Conservation (phyloP, 306 rosid species). For the Bauhinia variegata region DNA sequence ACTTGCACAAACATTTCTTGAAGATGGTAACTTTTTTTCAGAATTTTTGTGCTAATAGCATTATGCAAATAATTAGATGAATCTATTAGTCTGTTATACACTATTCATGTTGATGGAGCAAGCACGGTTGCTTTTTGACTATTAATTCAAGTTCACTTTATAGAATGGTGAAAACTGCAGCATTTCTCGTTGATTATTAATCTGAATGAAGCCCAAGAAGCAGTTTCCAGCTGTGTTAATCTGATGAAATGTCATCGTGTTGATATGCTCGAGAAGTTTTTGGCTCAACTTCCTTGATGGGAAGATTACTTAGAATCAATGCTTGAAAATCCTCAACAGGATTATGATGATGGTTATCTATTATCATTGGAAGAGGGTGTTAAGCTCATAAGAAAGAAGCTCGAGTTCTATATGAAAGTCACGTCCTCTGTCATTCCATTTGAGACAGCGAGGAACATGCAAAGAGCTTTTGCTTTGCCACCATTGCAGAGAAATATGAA, state of each 20-base stretch:
- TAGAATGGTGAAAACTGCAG: conserved; percentile 47
- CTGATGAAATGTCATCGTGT: too few relatives aligned
- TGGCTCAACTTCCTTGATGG: too few relatives aligned
- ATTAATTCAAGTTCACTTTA: not conserved
- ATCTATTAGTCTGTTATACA: not conserved
- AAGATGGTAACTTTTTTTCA: too few relatives aligned
- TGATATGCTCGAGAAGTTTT: too few relatives aligned
- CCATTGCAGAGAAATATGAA: conserved; percentile 24
- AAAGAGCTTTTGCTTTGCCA: conserved; percentile 35
- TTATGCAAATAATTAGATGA: not conserved
- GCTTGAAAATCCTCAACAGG: too few relatives aligned
- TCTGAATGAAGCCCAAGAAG: too few relatives aligned
- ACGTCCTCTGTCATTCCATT: conserved; percentile 45
- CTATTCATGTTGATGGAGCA: not conserved
- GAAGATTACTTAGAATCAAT: too few relatives aligned
- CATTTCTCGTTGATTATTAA: too few relatives aligned
- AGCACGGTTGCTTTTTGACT: not conserved
- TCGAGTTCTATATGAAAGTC: conserved; percentile 17
- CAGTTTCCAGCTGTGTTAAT: too few relatives aligned
- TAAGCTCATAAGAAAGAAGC: conserved; percentile 2
- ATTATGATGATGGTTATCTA: not conserved
- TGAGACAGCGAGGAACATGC: conserved; percentile 34
- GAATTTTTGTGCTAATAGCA: not conserved
- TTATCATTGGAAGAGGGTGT: conserved; percentile 35
- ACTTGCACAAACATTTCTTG: not conserved